phyloP scores from a whole-genome alignment of 1,284 basidiomycete genomes.

The Tilletia setariae region DNA sequence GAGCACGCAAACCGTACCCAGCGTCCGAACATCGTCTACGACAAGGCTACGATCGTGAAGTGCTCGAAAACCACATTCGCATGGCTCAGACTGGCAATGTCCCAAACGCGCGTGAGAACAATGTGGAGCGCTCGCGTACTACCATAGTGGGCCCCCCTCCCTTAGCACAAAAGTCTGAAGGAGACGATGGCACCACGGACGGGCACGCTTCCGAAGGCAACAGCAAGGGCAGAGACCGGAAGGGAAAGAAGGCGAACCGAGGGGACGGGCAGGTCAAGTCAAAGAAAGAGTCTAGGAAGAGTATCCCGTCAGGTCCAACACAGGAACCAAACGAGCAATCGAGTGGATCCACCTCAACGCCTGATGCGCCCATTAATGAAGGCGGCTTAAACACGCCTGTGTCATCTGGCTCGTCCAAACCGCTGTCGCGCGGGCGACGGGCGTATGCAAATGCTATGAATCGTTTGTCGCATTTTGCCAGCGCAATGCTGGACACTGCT shows the following conservation, averaged over 20 bases:
- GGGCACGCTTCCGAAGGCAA: constrained; percentile 20
- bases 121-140: constrained; percentile 46
- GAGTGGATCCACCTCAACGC: too few species aligned
- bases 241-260: constrained; percentile 15
- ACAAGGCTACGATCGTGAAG: constrained; percentile 40
- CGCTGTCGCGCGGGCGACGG: neutral
- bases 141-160: constrained; percentile 48
- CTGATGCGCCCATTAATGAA: neutral
- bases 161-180: constrained; percentile 1
- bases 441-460: constrained; percentile 7
- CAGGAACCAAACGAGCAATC: too few species aligned
- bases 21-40: constrained; percentile 22
- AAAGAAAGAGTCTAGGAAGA: constrained; percentile 13
- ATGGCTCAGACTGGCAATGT: constrained; percentile 39
- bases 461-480: constrained; percentile 41
- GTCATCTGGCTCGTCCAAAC: neutral
- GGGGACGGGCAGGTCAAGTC: constrained; percentile 1
- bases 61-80: constrained; percentile 36
- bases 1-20: neutral
- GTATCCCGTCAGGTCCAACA: neutral
- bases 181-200: constrained; percentile 16
- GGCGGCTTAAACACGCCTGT: neutral
- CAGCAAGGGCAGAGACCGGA: constrained; percentile 22
- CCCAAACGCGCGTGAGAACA: constrained; percentile 38
- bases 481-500: constrained; percentile 36